phyloP scores from a whole-genome alignment of 202 grass and related monocot genomes.

The Carex sylvatica region DNA sequence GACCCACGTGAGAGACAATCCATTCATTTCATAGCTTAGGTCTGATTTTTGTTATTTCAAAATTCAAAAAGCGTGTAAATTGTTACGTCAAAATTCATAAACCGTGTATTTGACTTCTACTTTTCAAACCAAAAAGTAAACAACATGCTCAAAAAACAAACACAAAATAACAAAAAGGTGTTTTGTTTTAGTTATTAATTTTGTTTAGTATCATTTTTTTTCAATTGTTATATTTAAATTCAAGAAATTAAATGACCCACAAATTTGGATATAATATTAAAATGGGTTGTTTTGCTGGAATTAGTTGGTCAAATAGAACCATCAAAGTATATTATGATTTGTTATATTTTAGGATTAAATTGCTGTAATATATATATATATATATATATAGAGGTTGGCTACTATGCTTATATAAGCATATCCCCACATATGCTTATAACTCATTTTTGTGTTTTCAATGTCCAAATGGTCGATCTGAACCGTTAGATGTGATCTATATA shows the following conservation, averaged over 20 bases:
- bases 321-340: not conserved
- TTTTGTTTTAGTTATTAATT: no score
- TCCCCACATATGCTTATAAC: no score
- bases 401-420: no score
- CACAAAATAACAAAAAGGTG: no score
- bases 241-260: not conserved
- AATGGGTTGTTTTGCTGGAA: not conserved
- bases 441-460: no score
- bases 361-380: no score
- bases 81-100: not conserved
- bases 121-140: not conserved
- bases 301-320: not conserved
- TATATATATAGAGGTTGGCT: no score
- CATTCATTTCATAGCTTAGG: not conserved
- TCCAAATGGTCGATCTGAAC: no score
- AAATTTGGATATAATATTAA: not conserved
- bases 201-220: not conserved
- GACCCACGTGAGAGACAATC: not conserved
- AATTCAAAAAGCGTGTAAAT: not conserved
- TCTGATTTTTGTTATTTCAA: no score
- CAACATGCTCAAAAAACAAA: no score
- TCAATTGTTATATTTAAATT: not conserved
- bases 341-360: not conserved
- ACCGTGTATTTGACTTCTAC: not conserved
- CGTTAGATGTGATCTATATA: no score